These are phyloP conservation scores for Sarcodon sp. DNA, from an alignment of 768 basidiomycete genomes.

Conservation along the genomic window DNA sequence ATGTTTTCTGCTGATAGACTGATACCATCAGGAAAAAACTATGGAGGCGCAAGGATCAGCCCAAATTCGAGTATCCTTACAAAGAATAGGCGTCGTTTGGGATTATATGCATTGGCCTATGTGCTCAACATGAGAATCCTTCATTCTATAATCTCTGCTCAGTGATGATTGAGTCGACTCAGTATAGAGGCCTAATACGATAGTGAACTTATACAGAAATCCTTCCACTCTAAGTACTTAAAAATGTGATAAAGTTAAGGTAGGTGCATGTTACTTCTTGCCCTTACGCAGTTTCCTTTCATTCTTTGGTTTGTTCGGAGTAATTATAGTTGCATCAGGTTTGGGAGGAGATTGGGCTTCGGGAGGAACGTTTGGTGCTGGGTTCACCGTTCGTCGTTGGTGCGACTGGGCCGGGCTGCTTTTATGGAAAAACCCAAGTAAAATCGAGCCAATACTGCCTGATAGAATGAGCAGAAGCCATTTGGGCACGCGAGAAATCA, in stretches of 20 bases:
- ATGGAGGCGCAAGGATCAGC: conserved; percentile 80
- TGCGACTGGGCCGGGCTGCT: conserved; percentile 1
- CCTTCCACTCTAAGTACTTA: too few relatives aligned
- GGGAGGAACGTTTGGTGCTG: background rate
- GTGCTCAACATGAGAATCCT: too few relatives aligned
- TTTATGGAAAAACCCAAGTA: background rate
- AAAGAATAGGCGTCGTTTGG: conserved; percentile 35
- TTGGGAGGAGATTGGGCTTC: conserved; percentile 1
- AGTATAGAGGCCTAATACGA: too few relatives aligned
- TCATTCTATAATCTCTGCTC: too few relatives aligned
- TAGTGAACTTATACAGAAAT: too few relatives aligned
- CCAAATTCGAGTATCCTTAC: conserved; percentile 81
- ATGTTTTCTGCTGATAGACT: background rate
- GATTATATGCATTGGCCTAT: too few relatives aligned
- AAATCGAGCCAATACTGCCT: conserved; percentile 31
- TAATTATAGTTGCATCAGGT: conserved; percentile 4
- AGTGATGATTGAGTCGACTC: too few relatives aligned
- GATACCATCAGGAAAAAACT: conserved; percentile 60
- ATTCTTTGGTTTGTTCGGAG: conserved; percentile 7
- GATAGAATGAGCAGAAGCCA: conserved; percentile 59
- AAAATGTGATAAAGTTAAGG: too few relatives aligned
- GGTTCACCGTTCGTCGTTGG: conserved; percentile 3
- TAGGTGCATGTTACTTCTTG: conserved; percentile 16
- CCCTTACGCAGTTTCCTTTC: conserved; percentile 19
- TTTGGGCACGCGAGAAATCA: conserved; percentile 43